Base-by-base conservation (phyloP, 2,329 filamentous ascomycete genomes). In the Aspergillus caelatus region DNA sequence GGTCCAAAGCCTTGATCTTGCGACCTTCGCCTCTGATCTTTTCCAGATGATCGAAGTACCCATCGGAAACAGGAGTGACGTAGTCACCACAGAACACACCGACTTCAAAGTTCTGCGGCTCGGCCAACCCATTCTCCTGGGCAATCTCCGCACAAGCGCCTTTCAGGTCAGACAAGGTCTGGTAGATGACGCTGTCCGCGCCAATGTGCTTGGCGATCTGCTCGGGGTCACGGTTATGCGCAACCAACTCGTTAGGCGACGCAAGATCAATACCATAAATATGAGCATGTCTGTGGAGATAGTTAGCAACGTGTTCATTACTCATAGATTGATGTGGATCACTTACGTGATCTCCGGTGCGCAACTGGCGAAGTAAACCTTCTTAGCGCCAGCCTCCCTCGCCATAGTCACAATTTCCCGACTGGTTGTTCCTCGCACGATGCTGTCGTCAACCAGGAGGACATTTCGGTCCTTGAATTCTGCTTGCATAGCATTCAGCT, bases 61-160 rank as follows among this genome's bases (percentile, higher is more conserved):
- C 89, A 8, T 89, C 85, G 1, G 90, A 86, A 1, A 97, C 91
- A 0, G 88, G 88, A 0, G 94, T 97, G 65, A 92, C 84, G 78
- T 97, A 97, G 67, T 89, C 88, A 53, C 94, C 94, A 73, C 89
- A 93, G 81, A 98, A 97, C 10, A 97, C 94, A 60, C 94, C 94
- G 2, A 96, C 89, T 75, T 98, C 94, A 69, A 97, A 97, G 61
- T 89, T 83, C 67, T 86, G 70, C 5, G 79, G 80, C 83, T 70
- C 86, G 75, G 39, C 82, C 80, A 65, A 85, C 79, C 61, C 85
- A 80, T 57, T 88, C 85, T 65, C 77, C 39, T 71, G 70, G 6
- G 88, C 89, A 4, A 92, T 85, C 68, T 93, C 89, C 1, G 88
- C 85, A 73, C 94, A 97, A 0, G 93, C 88, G 34, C 85, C 87